Evolutionary conservation across 331 rosid genomes (phyloP), one percentile per base, ranked within the genome.

Genomic region (Ulmus americana): DNA sequence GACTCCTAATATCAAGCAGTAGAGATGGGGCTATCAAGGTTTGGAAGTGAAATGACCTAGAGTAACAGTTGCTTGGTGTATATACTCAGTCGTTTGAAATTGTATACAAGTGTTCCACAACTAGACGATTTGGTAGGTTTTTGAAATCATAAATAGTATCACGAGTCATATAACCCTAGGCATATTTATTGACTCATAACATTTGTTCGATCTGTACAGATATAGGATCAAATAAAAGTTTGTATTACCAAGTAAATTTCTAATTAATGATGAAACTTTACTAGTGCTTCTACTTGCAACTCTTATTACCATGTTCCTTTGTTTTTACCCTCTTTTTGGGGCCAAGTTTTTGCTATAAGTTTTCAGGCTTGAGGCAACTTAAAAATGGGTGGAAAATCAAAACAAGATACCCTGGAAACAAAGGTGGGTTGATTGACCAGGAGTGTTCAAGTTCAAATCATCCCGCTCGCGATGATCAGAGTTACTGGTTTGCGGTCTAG

Each of bases 1-100:
- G 95, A 82, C 87, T 85, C 64, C 63, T 92, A 49, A 72, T 89
- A 68, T 92, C 95, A 55, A 81, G 95, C 73, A 72, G 98, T 62
- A 85, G 98, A 83, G 98, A 94, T 71, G 98, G 97, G 62, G 90
- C 95, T 49, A 76, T 94, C 80, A 94, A 94, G 84, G 97, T 94
- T 69, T 94, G 97, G 98, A 94, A 84, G 84, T 91, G 76, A 83
- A 28, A 71, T 51, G 59, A 70, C 68, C 42, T 53, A 58, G 57
- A 58, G 0, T 7, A 13, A 49, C n/a, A 13, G 62, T 69, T 28
- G 38, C 63, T 18, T 62, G 40, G 45, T 87, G 95, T 87, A 85
- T 73, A 82, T 80, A 79, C 61, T 69, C 70, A 59, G 38, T n/a
- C 65, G 49, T 55, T 65, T 58, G 64, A 12, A 59, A 45, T 68